phyloP scores from a whole-genome alignment of 805 yeast genomes.

The Candida germanica region DNA sequence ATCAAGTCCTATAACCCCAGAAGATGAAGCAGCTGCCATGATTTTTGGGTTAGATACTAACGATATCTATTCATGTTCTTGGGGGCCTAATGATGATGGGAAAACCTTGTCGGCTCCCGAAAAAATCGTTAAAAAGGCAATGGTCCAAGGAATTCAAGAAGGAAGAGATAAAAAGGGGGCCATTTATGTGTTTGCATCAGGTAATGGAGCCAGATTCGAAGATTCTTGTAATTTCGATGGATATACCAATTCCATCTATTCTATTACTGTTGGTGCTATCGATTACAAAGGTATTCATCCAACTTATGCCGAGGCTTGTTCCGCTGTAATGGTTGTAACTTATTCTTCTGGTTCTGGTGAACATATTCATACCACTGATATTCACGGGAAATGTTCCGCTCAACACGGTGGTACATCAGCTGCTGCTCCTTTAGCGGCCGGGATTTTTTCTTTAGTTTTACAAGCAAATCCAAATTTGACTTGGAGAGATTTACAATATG shows the following conservation, averaged over 20 bases:
- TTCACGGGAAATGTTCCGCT: conserved; percentile 63
- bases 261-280: conserved; percentile 91
- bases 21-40: conserved; percentile 89
- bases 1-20: conserved; percentile 74
- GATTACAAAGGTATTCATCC: conserved; percentile 89
- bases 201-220: conserved; percentile 80
- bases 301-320: conserved; percentile 84
- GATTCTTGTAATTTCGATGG: conserved; percentile 98
- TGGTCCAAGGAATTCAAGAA: conserved; percentile 76
- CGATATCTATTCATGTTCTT: conserved; percentile 93
- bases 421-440: conserved; percentile 98
- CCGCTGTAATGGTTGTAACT: conserved; percentile 92
- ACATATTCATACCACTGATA: conserved; percentile 84
- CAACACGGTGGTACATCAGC: conserved; percentile 97
- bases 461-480: conserved; percentile 83
- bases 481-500: conserved; percentile 94
- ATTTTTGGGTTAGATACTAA: conserved; percentile 76
- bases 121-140: conserved; percentile 70
- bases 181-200: conserved; percentile 91
- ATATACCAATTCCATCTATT: conserved; percentile 91
- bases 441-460: conserved; percentile 80
- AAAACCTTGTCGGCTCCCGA: conserved; percentile 83
- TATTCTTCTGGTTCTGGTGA: conserved; percentile 90
- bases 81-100: conserved; percentile 99
- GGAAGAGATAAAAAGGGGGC: conserved; percentile 85